Conservation (phyloP, 2,329 filamentous ascomycete genomes). For the Hymenoscyphus occultus region DNA sequence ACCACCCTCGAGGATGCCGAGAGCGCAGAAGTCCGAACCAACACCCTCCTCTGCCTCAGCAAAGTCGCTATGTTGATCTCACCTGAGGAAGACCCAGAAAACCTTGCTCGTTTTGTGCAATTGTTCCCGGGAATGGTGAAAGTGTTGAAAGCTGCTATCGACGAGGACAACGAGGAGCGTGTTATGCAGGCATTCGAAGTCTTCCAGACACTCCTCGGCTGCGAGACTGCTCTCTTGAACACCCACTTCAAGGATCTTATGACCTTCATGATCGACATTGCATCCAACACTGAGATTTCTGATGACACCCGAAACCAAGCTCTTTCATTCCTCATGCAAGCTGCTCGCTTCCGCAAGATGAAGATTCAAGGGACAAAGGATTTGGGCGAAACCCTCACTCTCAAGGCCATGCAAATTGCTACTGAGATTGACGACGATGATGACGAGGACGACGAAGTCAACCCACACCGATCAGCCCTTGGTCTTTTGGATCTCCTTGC, state of each 20-base stretch:
- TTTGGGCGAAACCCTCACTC: slow-evolving; percentile 81
- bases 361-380: slow-evolving; percentile 87
- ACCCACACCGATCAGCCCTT: slow-evolving; percentile 80
- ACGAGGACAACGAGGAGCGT: slow-evolving; percentile 78
- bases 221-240: slow-evolving; percentile 79
- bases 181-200: slow-evolving; percentile 91
- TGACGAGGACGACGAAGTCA: slow-evolving; percentile 72
- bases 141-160: slow-evolving; percentile 80
- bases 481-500: slow-evolving; percentile 86
- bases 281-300: slow-evolving; percentile 70
- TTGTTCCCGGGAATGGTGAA: slow-evolving; percentile 85
- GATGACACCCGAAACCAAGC: slow-evolving; percentile 88
- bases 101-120: slow-evolving; percentile 71
- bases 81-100: slow-evolving; percentile 75
- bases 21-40: slow-evolving; percentile 89
- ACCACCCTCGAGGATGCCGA: slow-evolving; percentile 87
- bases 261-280: slow-evolving; percentile 89
- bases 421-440: slow-evolving; percentile 81
- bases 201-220: slow-evolving; percentile 91
- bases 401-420: slow-evolving; percentile 83
- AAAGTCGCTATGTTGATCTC: slow-evolving; percentile 85
- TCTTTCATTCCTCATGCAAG: slow-evolving; percentile 90
- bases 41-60: slow-evolving; percentile 87
- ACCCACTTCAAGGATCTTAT: slow-evolving; percentile 86
- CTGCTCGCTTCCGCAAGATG: slow-evolving; percentile 86